A percentile compares a stretch with the other conserved stretches of the same genome.
phyloP scores from a whole-genome alignment of 495 filamentous ascomycete genomes.

The Annulohypoxylon stygium region DNA sequence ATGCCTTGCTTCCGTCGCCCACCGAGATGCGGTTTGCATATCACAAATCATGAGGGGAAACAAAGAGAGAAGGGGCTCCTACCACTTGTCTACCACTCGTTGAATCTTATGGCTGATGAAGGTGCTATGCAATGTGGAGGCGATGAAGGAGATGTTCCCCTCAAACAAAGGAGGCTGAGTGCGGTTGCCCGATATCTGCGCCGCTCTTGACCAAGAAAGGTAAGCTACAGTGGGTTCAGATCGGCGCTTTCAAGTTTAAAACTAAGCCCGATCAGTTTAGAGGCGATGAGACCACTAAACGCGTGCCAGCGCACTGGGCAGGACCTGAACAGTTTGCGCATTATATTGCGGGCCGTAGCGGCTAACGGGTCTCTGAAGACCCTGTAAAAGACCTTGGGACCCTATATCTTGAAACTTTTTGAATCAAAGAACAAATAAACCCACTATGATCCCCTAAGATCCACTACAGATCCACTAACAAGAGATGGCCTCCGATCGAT shows the following conservation, averaged over 20 bases:
- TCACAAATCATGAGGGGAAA: background rate
- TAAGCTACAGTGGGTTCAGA: background rate
- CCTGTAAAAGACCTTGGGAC: background rate
- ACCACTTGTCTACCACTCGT: background rate
- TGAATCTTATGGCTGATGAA: background rate
- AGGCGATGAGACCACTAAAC: background rate
- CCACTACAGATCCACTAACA: background rate
- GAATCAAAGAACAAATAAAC: constrained; percentile 16
- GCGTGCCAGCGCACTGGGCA: constrained; percentile 14
- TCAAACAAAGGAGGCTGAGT: constrained; percentile 20
- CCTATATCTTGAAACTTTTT: constrained; percentile 7
- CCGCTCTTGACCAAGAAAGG: constrained; percentile 2
- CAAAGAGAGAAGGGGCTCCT: background rate
- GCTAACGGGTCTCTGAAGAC: constrained; percentile 10
- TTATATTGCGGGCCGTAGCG: constrained; percentile 22
- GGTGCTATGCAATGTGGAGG: constrained; percentile 1
- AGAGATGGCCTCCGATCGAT: background rate
- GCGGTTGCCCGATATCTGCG: constrained; percentile 1
- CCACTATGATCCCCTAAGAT: background rate
- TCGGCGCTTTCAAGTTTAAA: background rate
- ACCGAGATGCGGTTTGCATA: constrained; percentile 1
- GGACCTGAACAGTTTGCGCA: background rate
- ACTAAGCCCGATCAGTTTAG: constrained; percentile 8
- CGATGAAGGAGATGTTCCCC: constrained; percentile 5
- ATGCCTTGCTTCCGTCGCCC: background rate